Percentiles rank a stretch among this genome's conserved stretches.
Conservation (phyloP, 805 yeast species). For the Phaffomyces thermotolerans region DNA sequence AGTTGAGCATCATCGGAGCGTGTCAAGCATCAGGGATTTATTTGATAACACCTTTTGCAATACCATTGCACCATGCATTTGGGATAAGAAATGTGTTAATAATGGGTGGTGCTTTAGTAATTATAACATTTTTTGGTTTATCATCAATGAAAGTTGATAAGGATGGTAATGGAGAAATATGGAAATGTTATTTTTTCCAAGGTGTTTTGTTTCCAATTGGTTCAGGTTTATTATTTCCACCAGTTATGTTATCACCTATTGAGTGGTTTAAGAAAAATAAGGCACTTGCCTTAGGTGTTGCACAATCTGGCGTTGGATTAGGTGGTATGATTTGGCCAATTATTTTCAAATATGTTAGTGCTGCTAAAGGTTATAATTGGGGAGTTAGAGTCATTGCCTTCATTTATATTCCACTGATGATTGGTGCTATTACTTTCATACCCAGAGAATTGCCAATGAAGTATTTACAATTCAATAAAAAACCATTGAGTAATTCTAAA, state of each 20-base stretch:
- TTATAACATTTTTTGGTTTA: constrained; percentile 16
- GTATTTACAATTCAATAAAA: constrained; percentile 10
- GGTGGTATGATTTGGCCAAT: constrained; percentile 38
- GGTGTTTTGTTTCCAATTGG: constrained; percentile 19
- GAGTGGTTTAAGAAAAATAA: constrained; percentile 64
- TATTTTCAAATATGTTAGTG: constrained; percentile 17
- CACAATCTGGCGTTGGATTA: constrained; percentile 43
- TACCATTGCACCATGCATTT: constrained; percentile 17
- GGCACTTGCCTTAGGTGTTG: constrained; percentile 44
- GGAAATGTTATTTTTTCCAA: constrained; percentile 23
- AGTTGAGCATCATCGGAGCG: constrained; percentile 20
- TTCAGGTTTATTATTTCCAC: constrained; percentile 43
- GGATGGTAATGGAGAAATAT: constrained; percentile 9
- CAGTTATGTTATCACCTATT: constrained; percentile 53
- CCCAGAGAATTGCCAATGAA: constrained; percentile 13
- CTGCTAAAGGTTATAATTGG: constrained; percentile 15
- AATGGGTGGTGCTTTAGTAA: constrained; percentile 9
- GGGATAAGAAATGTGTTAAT: constrained; percentile 12
- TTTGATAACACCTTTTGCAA: constrained; percentile 10
- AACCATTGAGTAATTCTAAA: constrained; percentile 14
- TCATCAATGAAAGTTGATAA: constrained; percentile 9
- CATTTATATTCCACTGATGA: constrained; percentile 16
- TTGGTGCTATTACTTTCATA: constrained; percentile 10
- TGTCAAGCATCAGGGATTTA: constrained; percentile 20
- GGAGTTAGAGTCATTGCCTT: constrained; percentile 17